Conservation (phyloP, 2,329 filamentous ascomycete species). For the Clonostachys rhizophaga region DNA sequence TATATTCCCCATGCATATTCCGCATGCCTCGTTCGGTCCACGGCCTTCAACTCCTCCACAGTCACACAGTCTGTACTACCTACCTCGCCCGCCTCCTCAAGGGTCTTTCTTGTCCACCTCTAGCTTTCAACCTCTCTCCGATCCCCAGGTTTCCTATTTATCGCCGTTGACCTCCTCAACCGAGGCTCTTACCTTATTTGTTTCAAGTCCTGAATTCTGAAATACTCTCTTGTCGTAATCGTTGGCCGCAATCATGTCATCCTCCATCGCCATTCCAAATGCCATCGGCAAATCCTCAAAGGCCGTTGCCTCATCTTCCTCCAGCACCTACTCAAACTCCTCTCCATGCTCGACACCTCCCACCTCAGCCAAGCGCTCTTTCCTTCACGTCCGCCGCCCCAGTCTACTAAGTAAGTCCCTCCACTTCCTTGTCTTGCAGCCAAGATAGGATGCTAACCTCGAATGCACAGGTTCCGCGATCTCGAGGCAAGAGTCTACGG, state of each 20-base stretch:
- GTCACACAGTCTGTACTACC: no score
- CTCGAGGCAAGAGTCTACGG: slow-evolving; percentile 71
- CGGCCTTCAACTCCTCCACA: no score
- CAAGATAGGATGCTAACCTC: background rate
- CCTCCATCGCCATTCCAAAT: slow-evolving; percentile 65
- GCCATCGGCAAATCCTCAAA: slow-evolving; percentile 34
- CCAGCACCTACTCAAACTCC: slow-evolving; percentile 32
- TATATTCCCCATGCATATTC: no score
- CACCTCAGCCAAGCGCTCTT: slow-evolving; percentile 44
- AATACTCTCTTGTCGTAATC: background rate
- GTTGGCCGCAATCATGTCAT: slow-evolving; percentile 44
- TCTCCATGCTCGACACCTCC: slow-evolving; percentile 53
- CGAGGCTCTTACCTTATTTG: no score
- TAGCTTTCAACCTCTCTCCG: no score
- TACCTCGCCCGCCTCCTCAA: no score
- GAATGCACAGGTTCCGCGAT: slow-evolving; percentile 58
- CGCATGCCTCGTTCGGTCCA: no score
- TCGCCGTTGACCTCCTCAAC: no score
- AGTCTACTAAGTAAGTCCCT: slow-evolving; percentile 53
- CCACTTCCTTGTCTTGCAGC: background rate
- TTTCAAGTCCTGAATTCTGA: background rate
- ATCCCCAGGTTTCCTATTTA: no score
- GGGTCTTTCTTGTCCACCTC: no score
- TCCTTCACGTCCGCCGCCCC: slow-evolving; percentile 50
- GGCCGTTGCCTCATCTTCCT: slow-evolving; percentile 36